These are phyloP conservation scores for Linum lewisii DNA, from an alignment of 345 rosid species.

Conservation along the genomic window DNA sequence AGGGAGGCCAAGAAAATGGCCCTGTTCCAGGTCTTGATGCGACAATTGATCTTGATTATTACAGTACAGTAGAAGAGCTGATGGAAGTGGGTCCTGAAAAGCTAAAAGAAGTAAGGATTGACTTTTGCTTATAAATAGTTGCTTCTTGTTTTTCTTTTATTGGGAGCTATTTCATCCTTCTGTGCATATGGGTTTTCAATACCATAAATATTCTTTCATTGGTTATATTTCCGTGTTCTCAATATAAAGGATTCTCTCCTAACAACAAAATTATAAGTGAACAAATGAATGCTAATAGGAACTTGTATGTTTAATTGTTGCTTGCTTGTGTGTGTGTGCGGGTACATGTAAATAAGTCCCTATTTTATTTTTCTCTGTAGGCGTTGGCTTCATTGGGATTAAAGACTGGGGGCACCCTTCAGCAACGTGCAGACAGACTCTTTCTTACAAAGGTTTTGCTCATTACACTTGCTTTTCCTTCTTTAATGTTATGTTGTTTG, in stretches of 20 bases:
- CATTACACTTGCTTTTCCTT: not conserved
- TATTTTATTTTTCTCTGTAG: conserved; percentile 24
- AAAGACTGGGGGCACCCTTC: conserved; percentile 81
- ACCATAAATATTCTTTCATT: not conserved
- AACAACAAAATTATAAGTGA: not conserved
- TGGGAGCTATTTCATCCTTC: not conserved
- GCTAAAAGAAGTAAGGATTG: conserved; percentile 60
- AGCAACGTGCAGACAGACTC: conserved; percentile 93
- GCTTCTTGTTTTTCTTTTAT: not conserved
- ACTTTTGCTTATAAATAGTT: conserved; percentile 5
- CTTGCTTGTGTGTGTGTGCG: not conserved
- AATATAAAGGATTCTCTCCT: not conserved
- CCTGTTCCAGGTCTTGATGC: conserved; percentile 30
- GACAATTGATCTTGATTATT: conserved; percentile 78
- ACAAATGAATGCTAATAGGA: not conserved
- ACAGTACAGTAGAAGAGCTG: conserved; percentile 81
- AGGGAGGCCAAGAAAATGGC: conserved; percentile 49
- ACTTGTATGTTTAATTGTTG: not conserved
- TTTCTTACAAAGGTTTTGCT: conserved; percentile 73
- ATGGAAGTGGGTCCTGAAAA: conserved; percentile 85
- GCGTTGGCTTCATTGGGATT: conserved; percentile 82
- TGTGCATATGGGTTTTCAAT: not conserved
- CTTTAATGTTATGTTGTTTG: not conserved
- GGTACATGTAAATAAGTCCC: not conserved
- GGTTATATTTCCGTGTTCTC: not conserved